Evolutionary conservation across 2,329 filamentous ascomycete genomes (phyloP).

Genomic region (Colletotrichum sp.): DNA sequence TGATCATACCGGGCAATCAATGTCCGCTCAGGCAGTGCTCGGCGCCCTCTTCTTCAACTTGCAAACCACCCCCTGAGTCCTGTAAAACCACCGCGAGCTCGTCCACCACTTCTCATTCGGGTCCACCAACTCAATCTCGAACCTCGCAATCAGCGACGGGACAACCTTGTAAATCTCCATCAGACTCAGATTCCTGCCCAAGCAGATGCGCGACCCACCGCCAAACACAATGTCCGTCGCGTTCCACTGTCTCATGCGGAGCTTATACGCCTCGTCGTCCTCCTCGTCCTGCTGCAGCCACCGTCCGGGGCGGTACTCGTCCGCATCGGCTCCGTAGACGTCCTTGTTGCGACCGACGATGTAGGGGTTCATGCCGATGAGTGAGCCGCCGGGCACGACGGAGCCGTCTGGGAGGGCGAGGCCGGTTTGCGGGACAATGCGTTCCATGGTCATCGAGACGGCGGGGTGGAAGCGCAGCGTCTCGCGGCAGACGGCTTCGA

Average conservation of each 20-base stretch:
- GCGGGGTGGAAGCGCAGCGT: constrained; percentile 53
- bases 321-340: constrained; percentile 49
- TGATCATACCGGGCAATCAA: too few species aligned
- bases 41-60: constrained; percentile 11
- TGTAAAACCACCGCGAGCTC: constrained; percentile 23
- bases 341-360: constrained; percentile 41
- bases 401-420: constrained; percentile 39
- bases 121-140: constrained; percentile 40
- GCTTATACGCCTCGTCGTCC: constrained; percentile 32
- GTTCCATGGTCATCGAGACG: constrained; percentile 53
- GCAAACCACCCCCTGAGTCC: constrained; percentile 24
- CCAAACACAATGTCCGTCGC: constrained; percentile 43
- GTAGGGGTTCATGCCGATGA: constrained; percentile 47
- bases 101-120: constrained; percentile 24
- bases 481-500: constrained; percentile 59
- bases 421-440: constrained; percentile 49
- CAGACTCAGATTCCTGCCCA: constrained; percentile 39
- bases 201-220: constrained; percentile 41
- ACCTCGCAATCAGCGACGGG: constrained; percentile 48
- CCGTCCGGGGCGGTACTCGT: constrained; percentile 50
- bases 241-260: constrained; percentile 41
- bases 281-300: constrained; percentile 46
- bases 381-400: constrained; percentile 37
- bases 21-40: too few species aligned
- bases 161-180: constrained; percentile 40